phyloP scores from a whole-genome alignment of 139 green algal genomes.

The Monoraphidium neglectum region DNA sequence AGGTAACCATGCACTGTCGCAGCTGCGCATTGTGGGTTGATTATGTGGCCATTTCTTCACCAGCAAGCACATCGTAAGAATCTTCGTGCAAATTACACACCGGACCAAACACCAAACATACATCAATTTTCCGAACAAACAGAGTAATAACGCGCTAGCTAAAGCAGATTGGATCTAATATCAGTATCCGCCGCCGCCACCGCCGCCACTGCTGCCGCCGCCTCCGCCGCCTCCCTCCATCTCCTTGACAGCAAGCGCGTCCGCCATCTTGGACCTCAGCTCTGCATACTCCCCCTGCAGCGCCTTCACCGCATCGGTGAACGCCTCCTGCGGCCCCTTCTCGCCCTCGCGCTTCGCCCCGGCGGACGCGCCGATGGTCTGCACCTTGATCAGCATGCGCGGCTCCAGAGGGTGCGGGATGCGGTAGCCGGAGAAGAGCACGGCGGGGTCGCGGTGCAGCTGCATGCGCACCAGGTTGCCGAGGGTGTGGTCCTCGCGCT shows the following conservation, averaged over 20 bases:
- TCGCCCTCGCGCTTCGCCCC: too few species aligned
- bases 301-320: conserved; percentile 55
- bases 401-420: conserved; percentile 94
- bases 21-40: too few species aligned
- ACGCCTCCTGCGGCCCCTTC: conserved; percentile 49
- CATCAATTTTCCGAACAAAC: too few species aligned
- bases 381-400: conserved; percentile 82
- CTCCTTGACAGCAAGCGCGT: not conserved
- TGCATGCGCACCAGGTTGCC: conserved; percentile 91
- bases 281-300: conserved; percentile 46
- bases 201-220: too few species aligned
- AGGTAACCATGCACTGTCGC: too few species aligned
- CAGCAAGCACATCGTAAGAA: too few species aligned
- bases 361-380: conserved; percentile 60
- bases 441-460: conserved; percentile 37
- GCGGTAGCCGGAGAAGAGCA: conserved; percentile 94
- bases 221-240: not conserved
- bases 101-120: too few species aligned
- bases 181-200: too few species aligned
- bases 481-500: conserved; percentile 95
- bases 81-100: too few species aligned
- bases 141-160: too few species aligned
- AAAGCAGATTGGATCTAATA: too few species aligned
- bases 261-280: conserved; percentile 43
- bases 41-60: too few species aligned